Percentiles rank a stretch among this genome's conserved stretches.
phyloP scores from a whole-genome alignment of 2,329 filamentous ascomycete genomes.

The Fusarium mangiferae region DNA sequence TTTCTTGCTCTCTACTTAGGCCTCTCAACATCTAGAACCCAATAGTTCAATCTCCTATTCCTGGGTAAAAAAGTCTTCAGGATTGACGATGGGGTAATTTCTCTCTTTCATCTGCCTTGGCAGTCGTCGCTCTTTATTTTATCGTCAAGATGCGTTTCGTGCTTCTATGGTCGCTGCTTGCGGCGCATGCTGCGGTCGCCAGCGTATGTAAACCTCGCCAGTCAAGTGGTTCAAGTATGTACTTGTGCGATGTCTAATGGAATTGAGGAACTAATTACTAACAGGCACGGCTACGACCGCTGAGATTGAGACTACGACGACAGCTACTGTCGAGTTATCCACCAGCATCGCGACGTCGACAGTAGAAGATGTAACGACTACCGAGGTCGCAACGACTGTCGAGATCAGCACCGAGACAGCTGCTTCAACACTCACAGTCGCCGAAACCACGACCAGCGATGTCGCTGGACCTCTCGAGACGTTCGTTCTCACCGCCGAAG shows the following conservation, averaged over 20 bases:
- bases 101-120: not conserved
- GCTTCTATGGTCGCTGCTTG: not conserved
- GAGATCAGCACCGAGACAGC: not conserved
- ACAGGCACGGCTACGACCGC: not conserved
- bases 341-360: not conserved
- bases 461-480: not conserved
- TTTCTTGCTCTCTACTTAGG: not conserved
- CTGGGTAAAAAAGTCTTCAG: not conserved
- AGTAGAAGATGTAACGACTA: not conserved
- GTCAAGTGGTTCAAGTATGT: not conserved
- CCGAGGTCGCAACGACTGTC: no score
- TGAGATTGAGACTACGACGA: not conserved
- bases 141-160: not conserved
- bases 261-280: not conserved
- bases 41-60: not conserved
- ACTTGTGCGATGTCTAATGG: accelerated
- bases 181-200: not conserved
- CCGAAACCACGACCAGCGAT: not conserved
- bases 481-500: not conserved
- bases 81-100: accelerated
- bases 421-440: not conserved
- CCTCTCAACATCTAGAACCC: not conserved
- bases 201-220: not conserved
- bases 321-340: not conserved
- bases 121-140: not conserved